Percentiles rank a stretch among this genome's conserved stretches.
phyloP scores from a whole-genome alignment of 495 filamentous ascomycete species.

The Penicillium nucicola region DNA sequence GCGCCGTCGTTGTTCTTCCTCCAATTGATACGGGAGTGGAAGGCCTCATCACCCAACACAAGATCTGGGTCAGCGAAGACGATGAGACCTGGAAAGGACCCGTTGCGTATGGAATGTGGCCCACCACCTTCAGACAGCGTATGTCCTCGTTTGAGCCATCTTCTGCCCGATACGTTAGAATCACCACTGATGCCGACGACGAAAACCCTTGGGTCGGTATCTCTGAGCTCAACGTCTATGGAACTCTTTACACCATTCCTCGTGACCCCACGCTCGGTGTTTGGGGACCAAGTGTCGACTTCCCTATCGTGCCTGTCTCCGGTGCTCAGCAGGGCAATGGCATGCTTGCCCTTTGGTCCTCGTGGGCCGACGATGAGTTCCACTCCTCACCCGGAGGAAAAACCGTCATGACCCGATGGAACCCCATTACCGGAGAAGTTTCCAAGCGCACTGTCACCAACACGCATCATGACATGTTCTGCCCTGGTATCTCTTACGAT shows the following conservation, averaged over 20 bases:
- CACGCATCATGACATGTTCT: slow-evolving; percentile 61
- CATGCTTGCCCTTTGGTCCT: slow-evolving; percentile 43
- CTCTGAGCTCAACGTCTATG: slow-evolving; percentile 31
- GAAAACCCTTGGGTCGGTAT: slow-evolving; percentile 29
- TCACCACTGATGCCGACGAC: slow-evolving; percentile 34
- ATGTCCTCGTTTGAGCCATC: slow-evolving; percentile 36
- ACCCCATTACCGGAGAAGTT: slow-evolving; percentile 20
- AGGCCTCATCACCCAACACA: slow-evolving; percentile 40
- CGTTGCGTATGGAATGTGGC: slow-evolving; percentile 46
- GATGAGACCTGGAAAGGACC: slow-evolving; percentile 26
- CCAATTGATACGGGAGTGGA: slow-evolving; percentile 24
- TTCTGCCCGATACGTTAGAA: slow-evolving; percentile 38
- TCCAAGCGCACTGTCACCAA: slow-evolving; percentile 39
- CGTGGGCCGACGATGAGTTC: slow-evolving; percentile 35
- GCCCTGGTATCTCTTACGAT: slow-evolving; percentile 55
- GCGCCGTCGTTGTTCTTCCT: slow-evolving; percentile 22
- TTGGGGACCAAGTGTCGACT: slow-evolving; percentile 49
- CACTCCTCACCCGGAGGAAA: slow-evolving; percentile 29
- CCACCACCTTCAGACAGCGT: slow-evolving; percentile 35
- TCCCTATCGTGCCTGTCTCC: slow-evolving; percentile 49
- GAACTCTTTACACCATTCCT: slow-evolving; percentile 6
- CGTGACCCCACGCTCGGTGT: slow-evolving; percentile 18
- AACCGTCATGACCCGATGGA: slow-evolving; percentile 24
- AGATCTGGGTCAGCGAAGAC: slow-evolving; percentile 39
- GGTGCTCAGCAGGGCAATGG: slow-evolving; percentile 30